phyloP scores from a whole-genome alignment of 176 grass and related monocot genomes.

The Oryza meyeriana region DNA sequence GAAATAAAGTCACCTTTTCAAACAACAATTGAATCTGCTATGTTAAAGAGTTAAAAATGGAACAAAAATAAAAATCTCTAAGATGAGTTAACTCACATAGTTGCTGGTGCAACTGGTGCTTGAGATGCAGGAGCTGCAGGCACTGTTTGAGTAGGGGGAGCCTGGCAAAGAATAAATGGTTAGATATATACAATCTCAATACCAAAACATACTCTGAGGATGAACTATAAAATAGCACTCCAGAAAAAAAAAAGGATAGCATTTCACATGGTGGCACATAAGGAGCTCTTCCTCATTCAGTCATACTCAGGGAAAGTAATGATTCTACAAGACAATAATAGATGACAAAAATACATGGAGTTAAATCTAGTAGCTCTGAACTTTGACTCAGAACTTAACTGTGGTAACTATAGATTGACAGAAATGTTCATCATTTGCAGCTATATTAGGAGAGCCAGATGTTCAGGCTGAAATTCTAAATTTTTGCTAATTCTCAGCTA shows the following conservation, averaged over 20 bases:
- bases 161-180: constrained; percentile 36
- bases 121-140: constrained; percentile 48
- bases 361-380: neutral
- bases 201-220: neutral
- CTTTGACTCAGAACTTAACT: neutral
- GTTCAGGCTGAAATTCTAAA: neutral
- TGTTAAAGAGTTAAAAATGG: neutral
- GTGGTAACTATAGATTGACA: neutral
- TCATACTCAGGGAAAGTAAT: neutral
- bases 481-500: neutral
- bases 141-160: constrained; percentile 51
- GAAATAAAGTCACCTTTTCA: too few relatives aligned
- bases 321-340: neutral
- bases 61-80: neutral
- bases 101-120: constrained; percentile 41
- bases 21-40: neutral
- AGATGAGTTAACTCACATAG: constrained; percentile 42
- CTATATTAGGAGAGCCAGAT: neutral
- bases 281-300: too few relatives aligned
- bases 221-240: neutral
- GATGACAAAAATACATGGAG: neutral
- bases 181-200: neutral
- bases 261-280: too few relatives aligned
- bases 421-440: neutral
- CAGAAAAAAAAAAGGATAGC: neutral